Evolutionary conservation across 2,329 filamentous ascomycete genomes (phyloP).

Genomic region (Tolypocladium sp.): DNA sequence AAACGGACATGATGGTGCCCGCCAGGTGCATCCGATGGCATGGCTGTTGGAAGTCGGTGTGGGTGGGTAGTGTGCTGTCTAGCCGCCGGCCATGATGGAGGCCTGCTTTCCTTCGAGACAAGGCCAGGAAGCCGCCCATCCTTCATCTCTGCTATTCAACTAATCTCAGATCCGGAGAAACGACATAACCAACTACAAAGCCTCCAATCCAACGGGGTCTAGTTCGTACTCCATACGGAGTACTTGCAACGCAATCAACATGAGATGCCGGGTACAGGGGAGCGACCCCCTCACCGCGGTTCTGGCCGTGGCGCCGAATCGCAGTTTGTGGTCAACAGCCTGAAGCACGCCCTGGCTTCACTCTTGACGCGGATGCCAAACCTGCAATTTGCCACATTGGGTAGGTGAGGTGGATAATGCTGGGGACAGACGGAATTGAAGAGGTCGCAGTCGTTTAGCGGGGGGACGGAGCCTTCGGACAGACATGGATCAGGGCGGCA

Average conservation of each 20-base stretch:
- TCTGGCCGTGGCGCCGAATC: background rate
- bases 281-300: background rate
- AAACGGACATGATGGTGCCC: background rate
- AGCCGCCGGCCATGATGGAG: background rate
- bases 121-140: background rate
- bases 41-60: background rate
- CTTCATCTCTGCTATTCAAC: background rate
- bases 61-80: background rate
- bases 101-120: background rate
- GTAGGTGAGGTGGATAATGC: background rate
- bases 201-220: background rate
- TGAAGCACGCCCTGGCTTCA: background rate
- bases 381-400: constrained; percentile 2
- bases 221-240: too few species aligned
- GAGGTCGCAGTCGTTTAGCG: background rate
- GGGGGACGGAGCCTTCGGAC: background rate
- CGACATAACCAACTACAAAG: background rate
- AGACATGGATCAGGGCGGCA: background rate
- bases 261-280: background rate
- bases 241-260: background rate
- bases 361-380: background rate
- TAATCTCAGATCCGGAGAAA: background rate
- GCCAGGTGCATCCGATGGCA: background rate
- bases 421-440: background rate
- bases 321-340: background rate